These are phyloP conservation scores for Epichloe sibirici DNA, from an alignment of 2,329 filamentous ascomycete species.

Conservation along the genomic window DNA sequence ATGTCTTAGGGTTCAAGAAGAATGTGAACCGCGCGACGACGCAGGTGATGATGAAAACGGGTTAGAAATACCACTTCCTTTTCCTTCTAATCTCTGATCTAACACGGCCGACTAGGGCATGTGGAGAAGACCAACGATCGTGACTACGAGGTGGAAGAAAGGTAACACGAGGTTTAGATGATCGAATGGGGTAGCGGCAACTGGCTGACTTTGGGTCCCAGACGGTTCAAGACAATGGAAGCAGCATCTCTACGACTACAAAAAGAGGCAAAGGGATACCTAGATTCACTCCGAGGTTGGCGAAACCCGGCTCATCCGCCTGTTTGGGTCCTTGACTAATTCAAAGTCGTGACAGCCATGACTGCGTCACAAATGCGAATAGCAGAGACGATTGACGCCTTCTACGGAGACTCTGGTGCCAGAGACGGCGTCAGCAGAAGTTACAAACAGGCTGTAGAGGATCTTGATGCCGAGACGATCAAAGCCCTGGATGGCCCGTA, in stretches of 20 bases:
- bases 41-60: conserved; percentile 99
- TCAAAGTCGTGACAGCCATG: conserved; percentile 53
- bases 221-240: conserved; percentile 96
- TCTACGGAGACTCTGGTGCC: conserved; percentile 92
- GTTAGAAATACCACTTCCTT: conserved; percentile 29
- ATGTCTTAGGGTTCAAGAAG: conserved; percentile 50
- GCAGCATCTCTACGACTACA: conserved; percentile 82
- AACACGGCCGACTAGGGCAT: conserved; percentile 47
- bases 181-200: not conserved
- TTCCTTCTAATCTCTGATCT: not conserved
- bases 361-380: conserved; percentile 99
- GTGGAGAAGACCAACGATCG: conserved; percentile 98
- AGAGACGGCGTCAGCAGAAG: conserved; percentile 90
- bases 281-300: conserved; percentile 82
- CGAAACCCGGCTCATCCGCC: not conserved
- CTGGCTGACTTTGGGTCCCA: conserved; percentile 24
- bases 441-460: conserved; percentile 97
- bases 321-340: not conserved
- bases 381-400: conserved; percentile 97
- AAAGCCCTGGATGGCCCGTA: conserved; percentile 96
- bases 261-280: conserved; percentile 95
- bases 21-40: conserved; percentile 98
- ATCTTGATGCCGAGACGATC: conserved; percentile 95
- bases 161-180: conserved; percentile 33
- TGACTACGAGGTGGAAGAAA: conserved; percentile 95